Evolutionary conservation across 441 rosid species (phyloP).

Genomic region (Gossypium armourianum): DNA sequence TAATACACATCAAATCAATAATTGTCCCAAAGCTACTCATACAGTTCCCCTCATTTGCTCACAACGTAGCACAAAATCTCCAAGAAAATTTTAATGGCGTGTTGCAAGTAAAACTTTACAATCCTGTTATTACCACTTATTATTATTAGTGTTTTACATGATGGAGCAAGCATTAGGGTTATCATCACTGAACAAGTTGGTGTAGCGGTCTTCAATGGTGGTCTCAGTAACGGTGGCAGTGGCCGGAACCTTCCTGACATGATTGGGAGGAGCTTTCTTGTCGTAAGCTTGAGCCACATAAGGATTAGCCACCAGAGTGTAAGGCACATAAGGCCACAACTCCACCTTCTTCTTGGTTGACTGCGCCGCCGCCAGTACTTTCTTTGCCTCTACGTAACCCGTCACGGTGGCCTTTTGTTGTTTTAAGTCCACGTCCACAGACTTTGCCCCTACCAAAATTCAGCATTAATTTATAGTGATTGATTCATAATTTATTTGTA

Average conservation of each 20-base stretch:
- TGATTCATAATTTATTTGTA: background rate
- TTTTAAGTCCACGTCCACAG: slow-evolving; percentile 67
- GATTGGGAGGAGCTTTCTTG: slow-evolving; percentile 79
- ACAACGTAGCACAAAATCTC: background rate
- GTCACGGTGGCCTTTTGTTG: slow-evolving; percentile 68
- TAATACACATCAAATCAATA: background rate
- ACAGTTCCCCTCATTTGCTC: background rate
- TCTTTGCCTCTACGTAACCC: slow-evolving; percentile 53
- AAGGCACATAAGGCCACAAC: slow-evolving; percentile 79
- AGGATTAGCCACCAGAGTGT: slow-evolving; percentile 52
- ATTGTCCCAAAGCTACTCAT: background rate
- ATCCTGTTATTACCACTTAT: background rate
- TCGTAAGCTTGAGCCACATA: slow-evolving; percentile 71
- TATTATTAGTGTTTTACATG: slow-evolving; percentile 31
- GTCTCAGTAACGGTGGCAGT: slow-evolving; percentile 43
- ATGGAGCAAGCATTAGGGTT: slow-evolving; percentile 68
- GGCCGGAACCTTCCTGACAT: slow-evolving; percentile 44
- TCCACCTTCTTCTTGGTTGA: slow-evolving; percentile 81
- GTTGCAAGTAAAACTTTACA: background rate
- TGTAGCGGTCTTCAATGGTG: slow-evolving; percentile 47
- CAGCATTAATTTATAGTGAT: too few species aligned
- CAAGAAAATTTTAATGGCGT: too few species aligned
- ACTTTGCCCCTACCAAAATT: slow-evolving; percentile 43
- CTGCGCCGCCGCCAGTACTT: slow-evolving; percentile 55
- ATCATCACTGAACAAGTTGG: slow-evolving; percentile 61